These are phyloP conservation scores for Talaromyces verruculosus DNA, from an alignment of 2,329 filamentous ascomycete genomes.

Conservation along the genomic window DNA sequence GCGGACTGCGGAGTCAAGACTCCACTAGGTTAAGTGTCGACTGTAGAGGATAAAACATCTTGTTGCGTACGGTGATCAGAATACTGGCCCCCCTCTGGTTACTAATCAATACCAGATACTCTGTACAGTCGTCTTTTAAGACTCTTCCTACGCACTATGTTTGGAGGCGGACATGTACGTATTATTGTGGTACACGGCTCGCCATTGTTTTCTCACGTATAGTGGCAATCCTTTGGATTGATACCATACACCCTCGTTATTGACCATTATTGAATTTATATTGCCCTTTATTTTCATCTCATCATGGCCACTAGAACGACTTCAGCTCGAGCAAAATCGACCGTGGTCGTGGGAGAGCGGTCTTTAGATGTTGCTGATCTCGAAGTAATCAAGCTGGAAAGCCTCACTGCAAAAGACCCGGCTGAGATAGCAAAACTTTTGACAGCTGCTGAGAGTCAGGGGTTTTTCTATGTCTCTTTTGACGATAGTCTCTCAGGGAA, in stretches of 20 bases:
- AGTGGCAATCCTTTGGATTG: not conserved
- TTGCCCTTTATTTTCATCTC: not conserved
- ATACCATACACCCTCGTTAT: not conserved
- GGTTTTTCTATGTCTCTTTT: conserved; percentile 5
- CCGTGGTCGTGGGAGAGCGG: not conserved
- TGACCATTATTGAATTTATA: not conserved
- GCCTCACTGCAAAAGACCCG: conserved; percentile 1
- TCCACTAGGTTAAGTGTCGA: not conserved
- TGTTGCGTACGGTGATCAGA: not conserved
- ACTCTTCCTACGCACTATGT: not conserved
- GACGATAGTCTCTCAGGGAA: not conserved
- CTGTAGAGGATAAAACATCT: not conserved
- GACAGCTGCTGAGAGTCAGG: conserved; percentile 2
- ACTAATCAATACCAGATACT: not conserved
- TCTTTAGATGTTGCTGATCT: conserved; percentile 6
- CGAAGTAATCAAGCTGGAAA: conserved; percentile 2
- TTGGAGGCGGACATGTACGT: not conserved
- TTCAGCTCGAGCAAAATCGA: not conserved
- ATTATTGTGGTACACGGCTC: not conserved
- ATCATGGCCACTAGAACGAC: not conserved
- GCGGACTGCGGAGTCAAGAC: not conserved
- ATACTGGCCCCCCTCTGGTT: not conserved
- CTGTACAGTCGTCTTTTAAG: not conserved
- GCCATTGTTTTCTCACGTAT: not conserved
- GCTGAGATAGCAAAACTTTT: conserved; percentile 3